Conservation (phyloP, 1,139 yeast species). For the Saccharomyces hybrid region DNA sequence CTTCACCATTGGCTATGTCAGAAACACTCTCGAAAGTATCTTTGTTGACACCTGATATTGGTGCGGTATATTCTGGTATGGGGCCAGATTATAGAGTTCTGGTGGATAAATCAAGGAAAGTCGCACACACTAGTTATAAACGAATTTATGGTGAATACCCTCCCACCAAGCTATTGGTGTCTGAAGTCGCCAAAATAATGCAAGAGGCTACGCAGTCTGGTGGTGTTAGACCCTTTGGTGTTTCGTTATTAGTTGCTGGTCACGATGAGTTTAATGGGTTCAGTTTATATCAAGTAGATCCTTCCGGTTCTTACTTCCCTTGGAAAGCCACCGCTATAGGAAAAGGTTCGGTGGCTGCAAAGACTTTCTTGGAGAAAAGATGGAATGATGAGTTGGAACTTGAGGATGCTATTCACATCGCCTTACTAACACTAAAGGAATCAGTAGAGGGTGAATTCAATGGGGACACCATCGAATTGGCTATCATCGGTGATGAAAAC, state of each 20-base stretch:
- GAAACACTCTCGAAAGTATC: constrained; percentile 77
- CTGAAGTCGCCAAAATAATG: constrained; percentile 92
- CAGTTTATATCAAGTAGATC: constrained; percentile 93
- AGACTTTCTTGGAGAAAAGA: constrained; percentile 93
- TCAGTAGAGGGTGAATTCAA: constrained; percentile 97
- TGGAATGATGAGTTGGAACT: constrained; percentile 96
- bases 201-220: constrained; percentile 98
- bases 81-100: constrained; percentile 97
- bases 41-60: constrained; percentile 86
- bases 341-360: constrained; percentile 86
- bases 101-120: constrained; percentile 86
- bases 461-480: constrained; percentile 92
- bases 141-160: constrained; percentile 94
- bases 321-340: constrained; percentile 99
- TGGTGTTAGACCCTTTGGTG: constrained; percentile 57
- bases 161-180: constrained; percentile 88
- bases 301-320: constrained; percentile 97
- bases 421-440: constrained; percentile 87
- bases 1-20: constrained; percentile 66
- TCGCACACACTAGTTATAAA: constrained; percentile 88
- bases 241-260: constrained; percentile 88
- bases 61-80: constrained; percentile 97
- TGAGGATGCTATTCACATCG: constrained; percentile 97
- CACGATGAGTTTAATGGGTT: constrained; percentile 76
- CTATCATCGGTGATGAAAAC: constrained; percentile 77